Conservation (phyloP, 2,329 filamentous ascomycete genomes). For the Hypoxylon sp. region DNA sequence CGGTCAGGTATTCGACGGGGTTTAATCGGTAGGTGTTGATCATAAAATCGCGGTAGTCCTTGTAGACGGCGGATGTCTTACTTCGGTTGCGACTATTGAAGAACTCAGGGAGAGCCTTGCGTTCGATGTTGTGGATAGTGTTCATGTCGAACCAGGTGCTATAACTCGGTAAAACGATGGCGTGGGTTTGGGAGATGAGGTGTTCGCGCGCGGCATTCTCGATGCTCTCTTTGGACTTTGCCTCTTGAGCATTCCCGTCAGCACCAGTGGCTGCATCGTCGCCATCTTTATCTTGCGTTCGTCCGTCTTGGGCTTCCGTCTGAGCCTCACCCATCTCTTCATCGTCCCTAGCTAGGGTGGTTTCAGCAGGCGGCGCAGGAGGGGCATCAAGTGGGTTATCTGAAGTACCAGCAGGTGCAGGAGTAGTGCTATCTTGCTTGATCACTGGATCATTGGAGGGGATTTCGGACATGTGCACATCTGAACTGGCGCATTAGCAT, state of each 20-base stretch:
- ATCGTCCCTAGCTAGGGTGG: constrained; percentile 70
- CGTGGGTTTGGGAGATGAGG: constrained; percentile 90
- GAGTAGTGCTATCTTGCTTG: constrained; percentile 69
- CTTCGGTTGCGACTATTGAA: constrained; percentile 98
- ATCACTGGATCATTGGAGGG: constrained; percentile 57
- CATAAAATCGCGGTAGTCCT: constrained; percentile 99
- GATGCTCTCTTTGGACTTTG: constrained; percentile 79
- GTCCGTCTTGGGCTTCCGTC: constrained; percentile 59
- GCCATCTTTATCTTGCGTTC: constrained; percentile 53
- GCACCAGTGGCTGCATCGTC: constrained; percentile 55
- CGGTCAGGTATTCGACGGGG: constrained; percentile 93
- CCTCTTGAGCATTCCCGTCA: constrained; percentile 62
- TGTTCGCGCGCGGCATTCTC: constrained; percentile 91
- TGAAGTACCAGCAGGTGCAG: constrained; percentile 60
- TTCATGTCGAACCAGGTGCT: constrained; percentile 99
- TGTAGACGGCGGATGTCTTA: constrained; percentile 97
- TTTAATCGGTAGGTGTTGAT: constrained; percentile 98
- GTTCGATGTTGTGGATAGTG: constrained; percentile 86
- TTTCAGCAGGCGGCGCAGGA: constrained; percentile 69
- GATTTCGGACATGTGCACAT: constrained; percentile 70
- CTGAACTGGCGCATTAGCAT: constrained; percentile 51
- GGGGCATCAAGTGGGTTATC: constrained; percentile 77
- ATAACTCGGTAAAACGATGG: constrained; percentile 96
- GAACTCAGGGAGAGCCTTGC: constrained; percentile 94
- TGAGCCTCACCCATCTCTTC: constrained; percentile 81